Conservation (phyloP, 352 stramenopile species). For the Globisporangium mamillatum region DNA sequence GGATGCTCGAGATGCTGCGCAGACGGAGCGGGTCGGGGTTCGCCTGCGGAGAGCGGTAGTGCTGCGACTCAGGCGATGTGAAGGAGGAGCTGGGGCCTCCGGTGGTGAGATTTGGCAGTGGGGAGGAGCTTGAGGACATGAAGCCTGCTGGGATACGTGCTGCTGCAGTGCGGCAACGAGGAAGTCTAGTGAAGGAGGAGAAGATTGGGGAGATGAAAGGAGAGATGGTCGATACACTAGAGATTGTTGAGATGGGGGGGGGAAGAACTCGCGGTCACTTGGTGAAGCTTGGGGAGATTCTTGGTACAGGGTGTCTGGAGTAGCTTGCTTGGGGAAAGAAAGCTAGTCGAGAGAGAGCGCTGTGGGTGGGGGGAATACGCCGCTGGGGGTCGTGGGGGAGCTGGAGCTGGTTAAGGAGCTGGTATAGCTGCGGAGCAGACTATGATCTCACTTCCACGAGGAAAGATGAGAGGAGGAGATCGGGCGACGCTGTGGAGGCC, state of each 20-base stretch:
- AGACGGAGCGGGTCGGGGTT: conserved; percentile 19
- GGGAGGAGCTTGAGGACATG: conserved; percentile 39
- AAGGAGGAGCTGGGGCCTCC: conserved; percentile 40
- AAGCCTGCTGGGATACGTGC: conserved; percentile 20
- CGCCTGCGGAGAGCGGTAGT: conserved; percentile 32
- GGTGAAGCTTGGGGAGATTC: conserved; percentile 8
- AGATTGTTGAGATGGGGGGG: neutral
- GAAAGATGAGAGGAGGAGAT: conserved; percentile 36
- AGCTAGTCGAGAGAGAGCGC: conserved; percentile 11
- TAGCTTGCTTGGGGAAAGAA: neutral
- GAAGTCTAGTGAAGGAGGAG: conserved; percentile 17
- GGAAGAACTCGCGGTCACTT: conserved; percentile 1
- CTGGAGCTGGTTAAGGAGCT: conserved; percentile 6
- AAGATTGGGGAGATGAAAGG: conserved; percentile 3
- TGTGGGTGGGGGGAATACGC: conserved; percentile 19
- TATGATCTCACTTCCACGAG: conserved; percentile 28
- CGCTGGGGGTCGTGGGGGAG: conserved; percentile 28
- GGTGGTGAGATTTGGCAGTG: conserved; percentile 26
- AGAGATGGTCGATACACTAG: neutral
- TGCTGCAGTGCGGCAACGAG: conserved; percentile 7
- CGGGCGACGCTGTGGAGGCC: conserved; percentile 25
- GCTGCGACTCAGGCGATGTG: conserved; percentile 23
- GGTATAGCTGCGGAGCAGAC: conserved; percentile 26
- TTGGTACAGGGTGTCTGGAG: conserved; percentile 15
- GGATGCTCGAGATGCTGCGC: conserved; percentile 30